Conservation (phyloP, 2,329 filamentous ascomycete genomes). For the Thielaviopsis musarum region DNA sequence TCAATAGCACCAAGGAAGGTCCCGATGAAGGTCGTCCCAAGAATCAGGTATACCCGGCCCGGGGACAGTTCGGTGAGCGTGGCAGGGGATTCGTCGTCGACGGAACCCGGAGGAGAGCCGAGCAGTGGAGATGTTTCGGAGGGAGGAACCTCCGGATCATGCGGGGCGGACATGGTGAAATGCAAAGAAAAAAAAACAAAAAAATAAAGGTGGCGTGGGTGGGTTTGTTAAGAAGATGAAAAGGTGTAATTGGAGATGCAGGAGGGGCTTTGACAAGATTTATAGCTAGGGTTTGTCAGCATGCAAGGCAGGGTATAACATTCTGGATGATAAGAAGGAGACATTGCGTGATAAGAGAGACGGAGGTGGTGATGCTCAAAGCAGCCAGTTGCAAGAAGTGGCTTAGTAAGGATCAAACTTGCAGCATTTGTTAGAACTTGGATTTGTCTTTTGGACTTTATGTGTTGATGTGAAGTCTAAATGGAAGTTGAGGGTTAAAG, state of each 20-base stretch:
- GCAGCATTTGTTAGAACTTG: no score
- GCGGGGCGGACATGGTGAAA: neutral
- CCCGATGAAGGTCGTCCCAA: conserved; percentile 39
- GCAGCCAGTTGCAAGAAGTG: no score
- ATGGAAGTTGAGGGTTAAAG: neutral
- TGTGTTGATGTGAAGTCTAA: neutral
- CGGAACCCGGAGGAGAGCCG: neutral
- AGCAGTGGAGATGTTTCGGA: conserved; percentile 9
- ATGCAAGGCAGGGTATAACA: no score
- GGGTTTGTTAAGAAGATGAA: neutral
- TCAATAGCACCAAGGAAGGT: conserved; percentile 53
- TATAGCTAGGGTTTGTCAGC: no score
- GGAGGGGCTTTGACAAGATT: neutral
- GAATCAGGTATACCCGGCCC: conserved; percentile 33
- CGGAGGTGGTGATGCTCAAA: no score
- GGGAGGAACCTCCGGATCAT: neutral
- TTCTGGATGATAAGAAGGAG: no score
- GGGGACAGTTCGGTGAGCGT: conserved; percentile 32
- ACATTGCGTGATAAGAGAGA: no score
- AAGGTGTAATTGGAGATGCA: neutral
- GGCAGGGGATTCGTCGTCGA: conserved; percentile 29
- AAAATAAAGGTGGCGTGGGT: neutral
- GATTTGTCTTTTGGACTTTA: no score
- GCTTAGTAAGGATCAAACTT: no score
- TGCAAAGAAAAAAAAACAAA: neutral